Conservation (phyloP, 768 basidiomycete species). For the Daedalea quercina region DNA sequence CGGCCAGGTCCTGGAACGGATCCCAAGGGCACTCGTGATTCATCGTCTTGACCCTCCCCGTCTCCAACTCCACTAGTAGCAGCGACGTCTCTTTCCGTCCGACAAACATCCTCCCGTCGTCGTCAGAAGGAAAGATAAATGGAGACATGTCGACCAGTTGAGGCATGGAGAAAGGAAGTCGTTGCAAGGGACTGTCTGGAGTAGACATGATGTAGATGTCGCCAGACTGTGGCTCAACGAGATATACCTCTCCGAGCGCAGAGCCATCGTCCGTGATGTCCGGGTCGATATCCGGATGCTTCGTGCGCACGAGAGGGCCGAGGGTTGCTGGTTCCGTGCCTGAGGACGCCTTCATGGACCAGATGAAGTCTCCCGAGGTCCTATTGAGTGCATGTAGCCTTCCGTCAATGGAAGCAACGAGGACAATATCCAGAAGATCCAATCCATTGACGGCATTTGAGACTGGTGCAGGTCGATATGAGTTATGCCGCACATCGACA, state of each 20-base stretch:
- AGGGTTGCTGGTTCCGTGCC: slow-evolving; percentile 35
- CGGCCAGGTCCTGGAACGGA: slow-evolving; percentile 47
- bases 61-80: slow-evolving; percentile 67
- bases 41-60: slow-evolving; percentile 71
- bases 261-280: slow-evolving; percentile 48
- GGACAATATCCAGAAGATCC: slow-evolving; percentile 73
- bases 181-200: slow-evolving; percentile 66
- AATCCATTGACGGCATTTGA: slow-evolving; percentile 14
- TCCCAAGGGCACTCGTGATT: slow-evolving; percentile 78
- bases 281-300: slow-evolving; percentile 51
- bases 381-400: slow-evolving; percentile 92
- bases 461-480: slow-evolving; percentile 1
- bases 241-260: slow-evolving; percentile 66
- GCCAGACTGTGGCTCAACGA: slow-evolving; percentile 93
- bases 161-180: slow-evolving; percentile 86
- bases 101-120: slow-evolving; percentile 71
- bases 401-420: slow-evolving; percentile 91
- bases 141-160: slow-evolving; percentile 88
- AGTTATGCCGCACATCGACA: slow-evolving; percentile 10
- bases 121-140: slow-evolving; percentile 67
- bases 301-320: slow-evolving; percentile 68
- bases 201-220: slow-evolving; percentile 83
- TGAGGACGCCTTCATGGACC: slow-evolving; percentile 65
- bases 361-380: slow-evolving; percentile 72
- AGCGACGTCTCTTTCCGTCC: slow-evolving; percentile 88